Base-by-base conservation (phyloP, 2,329 filamentous ascomycete species). In the Didymella pinodella region DNA sequence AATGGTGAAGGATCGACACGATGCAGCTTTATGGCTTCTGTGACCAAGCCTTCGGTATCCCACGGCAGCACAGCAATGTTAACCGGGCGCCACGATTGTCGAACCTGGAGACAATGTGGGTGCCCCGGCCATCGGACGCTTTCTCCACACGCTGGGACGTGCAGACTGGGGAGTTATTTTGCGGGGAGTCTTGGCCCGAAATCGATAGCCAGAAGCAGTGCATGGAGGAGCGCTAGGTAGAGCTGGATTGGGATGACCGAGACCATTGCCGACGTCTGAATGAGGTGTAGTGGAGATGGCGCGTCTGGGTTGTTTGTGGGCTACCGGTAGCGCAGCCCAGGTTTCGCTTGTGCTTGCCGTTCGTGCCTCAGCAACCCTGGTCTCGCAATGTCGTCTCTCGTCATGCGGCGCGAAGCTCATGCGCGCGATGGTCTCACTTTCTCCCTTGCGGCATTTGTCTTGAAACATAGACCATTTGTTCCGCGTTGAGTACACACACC, bases 11-110 rank as follows among this genome's bases (percentile, higher is more conserved):
- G 61, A 66, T 65, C 52, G 55, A 48, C 56, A 54, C 34, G 54
- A 44, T 59, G 32, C 54, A 59, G 56, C 32, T 66, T 61, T 65
- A 63, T 60, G 54, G 62, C 45, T 62, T 47, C 31, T 48, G 12
- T 40, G 44, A 57, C 51, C 62, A 59, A 59, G 58, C 49, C 52
- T 57, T 51, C 62, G 43, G 55, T 59, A 12, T 44, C 47, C 55
- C 40, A 50, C 52, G 44, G 45, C 48, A 55, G 28, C 29, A 18
- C 18, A 31, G 18, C 18, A 16, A 38, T 18, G 29, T 43, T 62
- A 48, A 38, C 51, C 48, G 45, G 41, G 48, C 46, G 62, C 62
- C 55, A 64, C 51, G 28, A 29, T 46, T 14, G 12, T 14, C 4
- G 26, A 22, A 16, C 22, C 48, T 54, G 53, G 57, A 52, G 49